A percentile compares a stretch with the other conserved stretches of the same genome.
Evolutionary conservation across 129 eudicot species (phyloP).

Genomic region (Escallonia rubra): DNA sequence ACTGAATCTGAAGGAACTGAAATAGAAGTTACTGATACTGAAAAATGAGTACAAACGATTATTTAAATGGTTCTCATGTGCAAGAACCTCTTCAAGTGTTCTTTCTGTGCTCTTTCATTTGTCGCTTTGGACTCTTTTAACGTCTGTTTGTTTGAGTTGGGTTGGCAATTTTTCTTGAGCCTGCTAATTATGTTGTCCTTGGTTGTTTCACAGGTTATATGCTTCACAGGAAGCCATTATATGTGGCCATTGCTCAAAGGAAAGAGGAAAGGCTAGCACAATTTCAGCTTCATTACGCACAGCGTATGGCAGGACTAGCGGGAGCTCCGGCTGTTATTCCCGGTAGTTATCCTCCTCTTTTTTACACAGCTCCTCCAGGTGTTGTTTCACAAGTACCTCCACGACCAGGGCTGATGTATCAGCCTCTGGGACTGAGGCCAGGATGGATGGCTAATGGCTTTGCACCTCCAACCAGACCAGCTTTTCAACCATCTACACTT

Average conservation of each 20-base stretch:
- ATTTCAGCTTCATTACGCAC: constrained; percentile 57
- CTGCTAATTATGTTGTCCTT: neutral
- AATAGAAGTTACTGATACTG: no score
- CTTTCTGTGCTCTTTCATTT: no score
- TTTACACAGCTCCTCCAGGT: constrained; percentile 55
- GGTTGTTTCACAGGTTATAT: constrained; percentile 47
- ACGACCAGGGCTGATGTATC: constrained; percentile 64
- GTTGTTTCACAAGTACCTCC: constrained; percentile 54
- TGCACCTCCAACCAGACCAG: constrained; percentile 44
- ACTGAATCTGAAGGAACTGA: no score
- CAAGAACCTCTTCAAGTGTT: no score
- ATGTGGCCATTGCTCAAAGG: constrained; percentile 91
- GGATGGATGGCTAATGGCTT: constrained; percentile 69
- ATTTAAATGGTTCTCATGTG: no score
- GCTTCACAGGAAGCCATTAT: constrained; percentile 68
- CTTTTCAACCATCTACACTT: constrained; percentile 43
- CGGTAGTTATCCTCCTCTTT: constrained; percentile 58
- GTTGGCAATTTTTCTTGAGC: neutral
- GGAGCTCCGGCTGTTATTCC: constrained; percentile 53
- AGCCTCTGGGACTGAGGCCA: constrained; percentile 60
- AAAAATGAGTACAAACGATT: no score
- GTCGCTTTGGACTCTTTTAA: neutral
- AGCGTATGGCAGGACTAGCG: constrained; percentile 46
- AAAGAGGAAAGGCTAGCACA: constrained; percentile 82
- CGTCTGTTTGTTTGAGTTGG: neutral